A percentile compares a stretch with the other conserved stretches of the same genome.
These are phyloP conservation scores for Quercus suber DNA, from an alignment of 306 rosid genomes.

Conservation along the genomic window DNA sequence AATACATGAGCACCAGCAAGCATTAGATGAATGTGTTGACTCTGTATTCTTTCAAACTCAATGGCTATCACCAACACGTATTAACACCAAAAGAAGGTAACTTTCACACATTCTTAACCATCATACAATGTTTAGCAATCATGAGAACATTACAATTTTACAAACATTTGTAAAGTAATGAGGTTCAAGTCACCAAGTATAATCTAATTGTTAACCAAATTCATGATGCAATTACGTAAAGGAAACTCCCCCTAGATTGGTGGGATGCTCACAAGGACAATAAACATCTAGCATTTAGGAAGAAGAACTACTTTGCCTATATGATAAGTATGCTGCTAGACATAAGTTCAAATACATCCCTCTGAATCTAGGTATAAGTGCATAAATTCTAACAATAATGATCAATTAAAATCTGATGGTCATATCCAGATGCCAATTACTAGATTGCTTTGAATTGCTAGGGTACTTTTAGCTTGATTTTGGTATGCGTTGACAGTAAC, in stretches of 20 bases:
- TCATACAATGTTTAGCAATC: not conserved
- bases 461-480: not conserved
- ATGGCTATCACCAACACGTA: not conserved
- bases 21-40: not conserved
- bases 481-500: not conserved
- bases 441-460: not conserved
- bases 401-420: not conserved
- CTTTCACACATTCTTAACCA: not conserved
- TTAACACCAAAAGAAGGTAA: not conserved
- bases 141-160: not conserved
- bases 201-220: not conserved
- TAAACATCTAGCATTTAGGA: not conserved
- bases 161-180: not conserved
- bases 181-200: not conserved
- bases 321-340: not conserved
- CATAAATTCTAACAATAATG: not conserved
- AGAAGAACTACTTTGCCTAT: not conserved
- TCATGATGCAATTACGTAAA: not conserved
- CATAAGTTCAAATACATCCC: not conserved
- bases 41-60: not conserved
- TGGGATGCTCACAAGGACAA: not conserved
- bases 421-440: not conserved
- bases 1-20: not conserved
- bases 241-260: not conserved
- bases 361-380: not conserved